A percentile compares a stretch with the other conserved stretches of the same genome.
These are phyloP conservation scores for Blastosporella zonata DNA, from an alignment of 1,284 basidiomycete species.

Conservation along the genomic window DNA sequence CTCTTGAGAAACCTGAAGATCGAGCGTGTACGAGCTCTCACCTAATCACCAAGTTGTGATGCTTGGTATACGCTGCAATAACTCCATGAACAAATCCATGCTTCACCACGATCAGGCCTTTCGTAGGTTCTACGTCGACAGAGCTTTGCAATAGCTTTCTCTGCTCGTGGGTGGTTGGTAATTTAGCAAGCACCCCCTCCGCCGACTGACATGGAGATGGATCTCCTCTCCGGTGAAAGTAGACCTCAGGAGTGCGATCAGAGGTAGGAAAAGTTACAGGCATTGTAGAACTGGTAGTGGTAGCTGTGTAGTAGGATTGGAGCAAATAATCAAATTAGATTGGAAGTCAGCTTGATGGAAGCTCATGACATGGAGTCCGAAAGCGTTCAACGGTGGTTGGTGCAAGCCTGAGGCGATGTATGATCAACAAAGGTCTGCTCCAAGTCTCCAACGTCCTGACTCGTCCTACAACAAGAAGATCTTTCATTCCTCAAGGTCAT, in stretches of 20 bases:
- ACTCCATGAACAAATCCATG: conserved; percentile 23
- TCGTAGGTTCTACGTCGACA: neutral
- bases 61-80: conserved; percentile 22
- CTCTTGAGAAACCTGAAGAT: neutral
- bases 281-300: too few relatives aligned
- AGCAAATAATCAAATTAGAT: too few relatives aligned
- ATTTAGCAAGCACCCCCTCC: neutral
- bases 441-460: too few relatives aligned
- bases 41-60: conserved; percentile 18
- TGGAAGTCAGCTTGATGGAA: too few relatives aligned
- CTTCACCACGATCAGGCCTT: neutral
- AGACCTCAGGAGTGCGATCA: neutral
- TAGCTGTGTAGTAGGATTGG: too few relatives aligned
- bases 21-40: neutral
- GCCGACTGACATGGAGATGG: neutral
- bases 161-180: neutral
- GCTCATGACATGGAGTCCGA: too few relatives aligned
- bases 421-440: too few relatives aligned
- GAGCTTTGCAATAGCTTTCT: neutral
- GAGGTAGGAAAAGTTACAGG: conserved; percentile 1
- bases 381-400: too few relatives aligned
- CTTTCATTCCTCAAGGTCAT: too few relatives aligned
- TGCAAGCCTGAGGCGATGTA: too few relatives aligned
- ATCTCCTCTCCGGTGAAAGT: neutral
- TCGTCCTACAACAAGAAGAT: too few relatives aligned